Evolutionary conservation across 139 green algal genomes (phyloP).

Genomic region (Chlorella ohadii): DNA sequence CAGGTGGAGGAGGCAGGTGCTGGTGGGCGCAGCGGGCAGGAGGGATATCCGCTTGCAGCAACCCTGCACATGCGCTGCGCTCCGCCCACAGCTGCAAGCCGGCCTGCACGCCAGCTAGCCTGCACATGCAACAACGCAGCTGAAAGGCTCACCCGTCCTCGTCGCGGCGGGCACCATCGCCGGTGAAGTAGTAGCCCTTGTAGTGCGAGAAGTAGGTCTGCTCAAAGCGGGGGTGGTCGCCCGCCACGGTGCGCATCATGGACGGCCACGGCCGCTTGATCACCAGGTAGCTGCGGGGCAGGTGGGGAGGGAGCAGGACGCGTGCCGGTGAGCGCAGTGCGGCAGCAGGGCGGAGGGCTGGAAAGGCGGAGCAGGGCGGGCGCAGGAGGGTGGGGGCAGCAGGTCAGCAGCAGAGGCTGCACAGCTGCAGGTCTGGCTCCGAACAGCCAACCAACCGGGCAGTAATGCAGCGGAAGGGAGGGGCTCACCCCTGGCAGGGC

Average conservation of each 20-base stretch:
- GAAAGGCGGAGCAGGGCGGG: no score
- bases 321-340: no score
- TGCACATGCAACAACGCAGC: no score
- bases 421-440: no score
- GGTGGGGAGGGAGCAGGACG: not conserved
- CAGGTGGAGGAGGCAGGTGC: not conserved
- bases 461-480: no score
- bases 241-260: constrained; percentile 86
- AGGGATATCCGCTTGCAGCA: no score
- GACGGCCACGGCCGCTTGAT: constrained; percentile 91
- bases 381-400: no score
- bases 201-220: constrained; percentile 93
- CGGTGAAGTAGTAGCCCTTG: constrained; percentile 96
- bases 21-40: not conserved
- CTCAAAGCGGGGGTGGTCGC: constrained; percentile 95
- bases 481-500: constrained; percentile 43
- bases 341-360: no score
- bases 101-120: not conserved
- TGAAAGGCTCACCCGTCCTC: constrained; percentile 62
- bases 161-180: constrained; percentile 73
- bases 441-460: no score
- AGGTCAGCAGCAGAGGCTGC: no score
- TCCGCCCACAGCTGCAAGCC: no score
- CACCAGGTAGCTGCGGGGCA: constrained; percentile 47
- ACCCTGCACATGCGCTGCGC: no score